Percentiles rank a stretch among this genome's conserved stretches.
Conservation (phyloP, 2,329 filamentous ascomycete species). For the Parasarocladium wereldwijsianum region DNA sequence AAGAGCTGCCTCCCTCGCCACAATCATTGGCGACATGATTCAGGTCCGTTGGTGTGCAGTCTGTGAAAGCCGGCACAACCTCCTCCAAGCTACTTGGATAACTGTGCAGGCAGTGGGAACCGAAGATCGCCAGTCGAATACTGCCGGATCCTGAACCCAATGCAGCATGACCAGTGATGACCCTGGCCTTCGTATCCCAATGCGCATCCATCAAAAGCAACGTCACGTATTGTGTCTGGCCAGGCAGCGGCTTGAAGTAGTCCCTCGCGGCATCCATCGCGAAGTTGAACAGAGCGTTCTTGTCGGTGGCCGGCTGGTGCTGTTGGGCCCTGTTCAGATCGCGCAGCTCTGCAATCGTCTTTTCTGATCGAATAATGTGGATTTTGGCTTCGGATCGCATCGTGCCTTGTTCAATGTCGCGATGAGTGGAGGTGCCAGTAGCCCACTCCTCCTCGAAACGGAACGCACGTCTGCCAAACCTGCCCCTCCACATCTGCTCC, state of each 20-base stretch:
- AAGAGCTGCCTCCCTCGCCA: slow-evolving; percentile 75
- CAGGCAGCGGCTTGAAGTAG: slow-evolving; percentile 59
- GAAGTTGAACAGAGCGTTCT: slow-evolving; percentile 61
- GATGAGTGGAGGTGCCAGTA: slow-evolving; percentile 60
- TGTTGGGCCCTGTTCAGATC: slow-evolving; percentile 69
- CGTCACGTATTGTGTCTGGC: slow-evolving; percentile 80
- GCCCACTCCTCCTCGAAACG: slow-evolving; percentile 94
- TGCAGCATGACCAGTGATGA: slow-evolving; percentile 68
- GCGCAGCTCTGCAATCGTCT: slow-evolving; percentile 72
- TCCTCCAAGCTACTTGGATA: slow-evolving; percentile 85
- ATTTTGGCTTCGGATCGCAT: slow-evolving; percentile 88
- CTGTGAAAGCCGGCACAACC: slow-evolving; percentile 73
- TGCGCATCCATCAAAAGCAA: slow-evolving; percentile 77
- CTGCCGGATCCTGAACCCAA: slow-evolving; percentile 62
- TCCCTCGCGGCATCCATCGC: slow-evolving; percentile 63
- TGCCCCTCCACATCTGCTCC: slow-evolving; percentile 88
- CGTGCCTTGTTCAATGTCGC: slow-evolving; percentile 53
- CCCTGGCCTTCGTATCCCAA: slow-evolving; percentile 61
- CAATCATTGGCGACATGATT: slow-evolving; percentile 71
- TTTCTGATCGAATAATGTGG: slow-evolving; percentile 69
- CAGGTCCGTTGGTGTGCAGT: slow-evolving; percentile 81
- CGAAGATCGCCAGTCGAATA: slow-evolving; percentile 75
- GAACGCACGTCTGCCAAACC: slow-evolving; percentile 72
- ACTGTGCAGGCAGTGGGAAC: slow-evolving; percentile 81
- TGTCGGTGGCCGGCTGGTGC: slow-evolving; percentile 51